Evolutionary conservation across 1,284 basidiomycete genomes (phyloP), one percentile per base, ranked within the genome.

Genomic region (Fomitiporia mediterranea): DNA sequence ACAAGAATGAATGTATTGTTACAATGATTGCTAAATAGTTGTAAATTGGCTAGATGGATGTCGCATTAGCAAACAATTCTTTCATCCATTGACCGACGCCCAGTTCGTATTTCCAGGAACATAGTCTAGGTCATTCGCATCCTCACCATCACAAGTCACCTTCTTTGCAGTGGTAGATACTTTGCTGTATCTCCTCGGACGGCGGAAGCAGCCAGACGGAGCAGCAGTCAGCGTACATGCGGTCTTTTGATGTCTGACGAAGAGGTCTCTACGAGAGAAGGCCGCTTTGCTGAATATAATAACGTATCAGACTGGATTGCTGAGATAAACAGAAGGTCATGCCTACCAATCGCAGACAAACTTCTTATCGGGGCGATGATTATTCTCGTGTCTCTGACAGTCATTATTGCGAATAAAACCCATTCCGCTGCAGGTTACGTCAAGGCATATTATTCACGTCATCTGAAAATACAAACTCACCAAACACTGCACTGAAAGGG

Each of bases 361-460:
- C 4, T 84, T 83, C 59, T 81, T 77, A 43, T 69, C 66, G 8
- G 80, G 80, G 6, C 72, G 76, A 63, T 88, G 84, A 59, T 79
- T 82, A 19, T 79, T 73, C 66, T 84, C 83, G 60, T 87, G 84
- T 34, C 85, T 77, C 65, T 84, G 86, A 71, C 83, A 84, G 66
- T 87, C 85, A 64, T 87, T 86, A 66, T 83, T 86, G 57, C 84
- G 79, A 55, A 85, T 66, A 69, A 87, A 87, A 11, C 79, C 73
- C 60, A 82, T 74, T 3, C 78, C 68, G 64, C 84, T 86, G 51
- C 15, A 34, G 42, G 13, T 32, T 13, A 53, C 21, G 34, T 51
- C 59, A 51, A 66, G 44, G 56, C 43, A 44, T 35, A 8, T 32
- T 30, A 49, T 25, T n/a, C 15, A 46, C 27, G 23, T 5, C 15